Conservation (phyloP, 139 green algal genomes). For the Klebsormidium nitens region DNA sequence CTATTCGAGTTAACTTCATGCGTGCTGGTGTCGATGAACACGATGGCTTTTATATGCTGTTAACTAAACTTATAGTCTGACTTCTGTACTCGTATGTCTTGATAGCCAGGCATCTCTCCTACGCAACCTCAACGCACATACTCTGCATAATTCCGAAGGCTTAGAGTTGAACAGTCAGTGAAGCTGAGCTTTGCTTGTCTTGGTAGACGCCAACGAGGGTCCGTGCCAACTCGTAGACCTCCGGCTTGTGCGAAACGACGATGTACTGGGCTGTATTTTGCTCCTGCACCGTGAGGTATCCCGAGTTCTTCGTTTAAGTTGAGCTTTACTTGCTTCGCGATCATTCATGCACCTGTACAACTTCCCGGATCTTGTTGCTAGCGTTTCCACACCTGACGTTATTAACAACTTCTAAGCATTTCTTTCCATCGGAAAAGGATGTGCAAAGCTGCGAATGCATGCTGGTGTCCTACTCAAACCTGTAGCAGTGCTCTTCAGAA, state of each 20-base stretch:
- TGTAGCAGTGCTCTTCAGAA: constrained; percentile 6
- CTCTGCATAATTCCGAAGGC: no score
- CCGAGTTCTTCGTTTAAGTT: background rate
- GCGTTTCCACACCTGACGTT: no score
- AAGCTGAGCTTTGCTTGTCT: constrained; percentile 25
- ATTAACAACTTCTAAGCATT: constrained; percentile 1
- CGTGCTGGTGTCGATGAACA: no score
- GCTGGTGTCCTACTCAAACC: constrained; percentile 2
- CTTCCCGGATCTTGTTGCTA: no score
- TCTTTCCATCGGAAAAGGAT: background rate
- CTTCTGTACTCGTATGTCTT: no score
- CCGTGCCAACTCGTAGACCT: constrained; percentile 60
- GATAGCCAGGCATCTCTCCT: no score
- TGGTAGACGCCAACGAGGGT: constrained; percentile 62
- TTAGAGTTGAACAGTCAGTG: constrained; percentile 42
- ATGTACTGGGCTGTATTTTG: constrained; percentile 61
- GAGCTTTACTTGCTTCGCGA: background rate
- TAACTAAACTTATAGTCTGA: no score
- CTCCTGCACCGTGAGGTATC: constrained; percentile 9
- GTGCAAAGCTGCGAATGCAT: background rate
- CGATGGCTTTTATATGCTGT: no score
- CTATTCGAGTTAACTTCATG: no score
- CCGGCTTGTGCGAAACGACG: constrained; percentile 64
- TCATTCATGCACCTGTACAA: background rate
- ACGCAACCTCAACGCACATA: no score